Conservation (phyloP, 2,329 filamentous ascomycete genomes). For the Pezicula neosporulosa region DNA sequence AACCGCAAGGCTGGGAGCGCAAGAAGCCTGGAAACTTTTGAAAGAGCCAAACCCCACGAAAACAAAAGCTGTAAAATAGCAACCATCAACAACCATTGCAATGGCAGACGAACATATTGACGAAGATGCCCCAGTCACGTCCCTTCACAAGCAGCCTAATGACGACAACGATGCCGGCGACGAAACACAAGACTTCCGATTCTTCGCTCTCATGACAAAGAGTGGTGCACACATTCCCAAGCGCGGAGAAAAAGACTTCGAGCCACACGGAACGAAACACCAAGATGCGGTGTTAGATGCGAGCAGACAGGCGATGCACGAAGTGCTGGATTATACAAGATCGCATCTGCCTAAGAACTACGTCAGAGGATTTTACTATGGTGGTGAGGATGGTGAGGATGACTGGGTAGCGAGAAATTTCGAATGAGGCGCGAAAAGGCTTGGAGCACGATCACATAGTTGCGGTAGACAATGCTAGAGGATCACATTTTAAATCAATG, state of each 20-base stretch:
- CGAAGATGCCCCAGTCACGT: slow-evolving; percentile 28
- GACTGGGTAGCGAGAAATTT: slow-evolving; percentile 44
- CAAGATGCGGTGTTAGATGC: slow-evolving; percentile 77
- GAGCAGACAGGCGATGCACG: slow-evolving; percentile 84
- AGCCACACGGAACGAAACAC: slow-evolving; percentile 81
- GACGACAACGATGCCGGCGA: slow-evolving; percentile 67
- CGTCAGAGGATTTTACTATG: slow-evolving; percentile 71
- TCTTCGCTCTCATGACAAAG: slow-evolving; percentile 55
- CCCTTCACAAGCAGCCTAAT: slow-evolving; percentile 16
- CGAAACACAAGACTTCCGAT: slow-evolving; percentile 82
- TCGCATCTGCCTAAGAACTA: slow-evolving; percentile 67
- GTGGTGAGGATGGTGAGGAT: slow-evolving; percentile 51
- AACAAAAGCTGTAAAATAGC: not conserved
- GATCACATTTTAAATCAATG: slow-evolving; percentile 71
- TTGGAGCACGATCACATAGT: slow-evolving; percentile 53
- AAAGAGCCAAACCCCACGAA: not conserved
- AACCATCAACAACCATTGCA: slow-evolving; percentile 3
- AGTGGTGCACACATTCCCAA: slow-evolving; percentile 65
- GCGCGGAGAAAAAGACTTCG: slow-evolving; percentile 96
- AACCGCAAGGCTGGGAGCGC: slow-evolving; percentile 13
- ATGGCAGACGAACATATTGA: slow-evolving; percentile 24
- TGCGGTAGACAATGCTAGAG: slow-evolving; percentile 67
- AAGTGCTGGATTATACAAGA: slow-evolving; percentile 75
- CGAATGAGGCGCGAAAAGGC: slow-evolving; percentile 67
- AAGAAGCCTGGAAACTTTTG: slow-evolving; percentile 3